Percentiles rank a stretch among this genome's conserved stretches.
phyloP scores from a whole-genome alignment of 805 yeast genomes.

The Yarrowia divulgata region DNA sequence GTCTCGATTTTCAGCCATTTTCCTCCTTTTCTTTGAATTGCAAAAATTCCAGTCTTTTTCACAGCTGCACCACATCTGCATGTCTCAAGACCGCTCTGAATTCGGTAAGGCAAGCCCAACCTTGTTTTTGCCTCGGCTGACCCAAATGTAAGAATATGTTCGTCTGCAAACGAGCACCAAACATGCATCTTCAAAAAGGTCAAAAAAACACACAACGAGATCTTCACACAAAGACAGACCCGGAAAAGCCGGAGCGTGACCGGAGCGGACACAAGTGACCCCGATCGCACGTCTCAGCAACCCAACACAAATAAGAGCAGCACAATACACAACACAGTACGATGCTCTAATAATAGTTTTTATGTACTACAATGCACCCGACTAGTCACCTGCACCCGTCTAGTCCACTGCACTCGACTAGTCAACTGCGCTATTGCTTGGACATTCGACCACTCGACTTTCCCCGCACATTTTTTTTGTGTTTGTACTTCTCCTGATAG shows the following conservation, averaged over 20 bases:
- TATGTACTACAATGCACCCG: neutral
- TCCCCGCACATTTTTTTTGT: slow-evolving; percentile 5
- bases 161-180: neutral
- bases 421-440: neutral
- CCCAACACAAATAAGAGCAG: neutral
- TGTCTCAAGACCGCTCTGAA: slow-evolving; percentile 21
- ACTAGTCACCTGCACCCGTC: neutral
- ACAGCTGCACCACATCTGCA: slow-evolving; percentile 1
- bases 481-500: neutral
- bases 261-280: neutral
- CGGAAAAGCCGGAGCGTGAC: neutral
- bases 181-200: neutral
- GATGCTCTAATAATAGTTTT: neutral
- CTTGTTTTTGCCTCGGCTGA: slow-evolving; percentile 13
- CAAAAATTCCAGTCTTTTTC: neutral
- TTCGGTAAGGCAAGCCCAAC: slow-evolving; percentile 32
- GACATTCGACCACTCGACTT: neutral
- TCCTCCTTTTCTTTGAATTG: neutral
- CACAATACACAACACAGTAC: neutral
- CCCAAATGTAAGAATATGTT: slow-evolving; percentile 30
- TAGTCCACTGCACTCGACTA: neutral
- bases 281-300: neutral
- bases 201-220: no score
- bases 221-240: neutral
- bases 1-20: neutral